A percentile compares a stretch with the other conserved stretches of the same genome.
phyloP scores from a whole-genome alignment of 371 early-diverging fungal species.

The Mucor sp. region DNA sequence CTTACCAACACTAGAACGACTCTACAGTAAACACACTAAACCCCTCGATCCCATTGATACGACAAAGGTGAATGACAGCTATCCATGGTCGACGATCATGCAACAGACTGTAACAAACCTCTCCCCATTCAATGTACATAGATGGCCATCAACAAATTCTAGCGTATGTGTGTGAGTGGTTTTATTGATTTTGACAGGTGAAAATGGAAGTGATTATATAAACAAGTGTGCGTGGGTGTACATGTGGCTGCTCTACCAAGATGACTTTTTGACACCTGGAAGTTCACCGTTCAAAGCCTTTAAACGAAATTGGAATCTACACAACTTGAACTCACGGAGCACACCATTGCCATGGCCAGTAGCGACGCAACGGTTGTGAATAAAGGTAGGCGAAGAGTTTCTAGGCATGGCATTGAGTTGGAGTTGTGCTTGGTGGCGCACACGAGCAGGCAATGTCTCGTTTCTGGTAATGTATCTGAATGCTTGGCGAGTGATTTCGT shows the following conservation, averaged over 20 bases:
- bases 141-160: neutral
- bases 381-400: constrained; percentile 66
- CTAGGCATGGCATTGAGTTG: constrained; percentile 77
- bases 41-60: too few species aligned
- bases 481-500: constrained; percentile 77
- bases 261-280: constrained; percentile 82
- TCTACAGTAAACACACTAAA: too few species aligned
- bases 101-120: too few species aligned
- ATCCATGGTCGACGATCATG: too few species aligned
- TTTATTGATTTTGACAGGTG: neutral
- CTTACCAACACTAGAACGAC: too few species aligned
- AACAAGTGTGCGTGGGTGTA: too few species aligned
- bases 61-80: too few species aligned
- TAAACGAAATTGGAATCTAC: constrained; percentile 82
- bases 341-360: constrained; percentile 87
- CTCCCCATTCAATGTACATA: too few species aligned
- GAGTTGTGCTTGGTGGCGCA: constrained; percentile 84
- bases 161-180: neutral
- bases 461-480: constrained; percentile 83
- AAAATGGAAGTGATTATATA: neutral
- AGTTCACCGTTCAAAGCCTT: constrained; percentile 83
- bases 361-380: constrained; percentile 79
- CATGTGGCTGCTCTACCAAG: constrained; percentile 66
- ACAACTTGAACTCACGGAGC: constrained; percentile 77
- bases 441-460: constrained; percentile 73